These are phyloP conservation scores for Penicillium sp. DNA, from an alignment of 2,329 filamentous ascomycete genomes.

Conservation along the genomic window DNA sequence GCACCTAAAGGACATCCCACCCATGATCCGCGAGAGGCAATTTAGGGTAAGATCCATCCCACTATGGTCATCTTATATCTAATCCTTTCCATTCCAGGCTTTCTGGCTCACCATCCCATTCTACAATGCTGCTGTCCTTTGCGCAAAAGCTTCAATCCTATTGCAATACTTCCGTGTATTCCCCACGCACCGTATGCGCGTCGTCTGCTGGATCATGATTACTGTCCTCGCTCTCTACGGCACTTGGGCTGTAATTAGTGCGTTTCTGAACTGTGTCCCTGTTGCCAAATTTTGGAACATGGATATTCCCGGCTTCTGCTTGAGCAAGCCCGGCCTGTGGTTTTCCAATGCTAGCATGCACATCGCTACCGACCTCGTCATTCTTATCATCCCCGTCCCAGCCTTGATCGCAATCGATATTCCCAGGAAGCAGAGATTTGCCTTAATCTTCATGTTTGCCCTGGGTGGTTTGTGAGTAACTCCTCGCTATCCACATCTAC, in stretches of 20 bases:
- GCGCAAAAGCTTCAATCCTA: constrained; percentile 48
- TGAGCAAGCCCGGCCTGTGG: constrained; percentile 41
- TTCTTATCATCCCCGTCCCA: constrained; percentile 46
- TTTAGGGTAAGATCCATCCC: constrained; percentile 27
- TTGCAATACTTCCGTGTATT: constrained; percentile 49
- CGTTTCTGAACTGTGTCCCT: constrained; percentile 36
- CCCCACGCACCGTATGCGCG: constrained; percentile 31
- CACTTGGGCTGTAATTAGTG: constrained; percentile 35
- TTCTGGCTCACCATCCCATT: constrained; percentile 40
- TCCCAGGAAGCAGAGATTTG: constrained; percentile 41
- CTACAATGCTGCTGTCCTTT: constrained; percentile 36
- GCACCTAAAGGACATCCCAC: constrained; percentile 31
- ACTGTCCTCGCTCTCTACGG: constrained; percentile 32
- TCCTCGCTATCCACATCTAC: not conserved
- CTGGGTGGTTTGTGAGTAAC: constrained; percentile 35
- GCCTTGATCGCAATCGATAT: constrained; percentile 40
- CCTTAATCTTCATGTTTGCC: constrained; percentile 42
- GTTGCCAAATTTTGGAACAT: constrained; percentile 36
- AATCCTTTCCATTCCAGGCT: constrained; percentile 18
- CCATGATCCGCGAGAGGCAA: constrained; percentile 27
- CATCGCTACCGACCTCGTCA: constrained; percentile 43
- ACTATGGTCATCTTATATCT: not conserved
- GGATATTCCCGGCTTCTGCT: constrained; percentile 31
- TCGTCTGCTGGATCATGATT: constrained; percentile 39
- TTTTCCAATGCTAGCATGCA: constrained; percentile 44